Evolutionary conservation across 2,329 filamentous ascomycete genomes (phyloP), one percentile per base, ranked within the genome.

Genomic region (Colletotrichum acutatum): DNA sequence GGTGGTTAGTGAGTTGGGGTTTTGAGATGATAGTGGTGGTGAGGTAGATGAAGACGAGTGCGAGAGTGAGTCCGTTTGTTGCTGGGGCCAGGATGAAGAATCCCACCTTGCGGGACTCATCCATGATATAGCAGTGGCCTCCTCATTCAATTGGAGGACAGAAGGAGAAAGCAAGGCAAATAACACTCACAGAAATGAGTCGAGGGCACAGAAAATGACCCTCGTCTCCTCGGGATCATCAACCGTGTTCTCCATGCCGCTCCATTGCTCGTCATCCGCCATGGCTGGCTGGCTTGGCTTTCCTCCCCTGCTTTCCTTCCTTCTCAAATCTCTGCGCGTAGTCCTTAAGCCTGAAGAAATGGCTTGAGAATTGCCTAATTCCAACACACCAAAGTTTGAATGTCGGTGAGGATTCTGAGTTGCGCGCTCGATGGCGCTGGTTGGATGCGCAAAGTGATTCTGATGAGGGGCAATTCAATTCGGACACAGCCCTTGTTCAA

Each of bases 141-240:
- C 37, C n/a, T 66, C 37, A 42, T 57, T 16, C 8, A 32, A 24
- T 30, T 30, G 54, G 16, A 37, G 46, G n/a, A 49, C 34, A 54
- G 6, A 22, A 54, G 52, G 32, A 34, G 11, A 34, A 34, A 75
- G 59, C 59, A 65, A 32, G 30, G 63, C 19, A 30, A 62, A 58
- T 22, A 66, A 49, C 49, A 88, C 92, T 83, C 86, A 98, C 95
- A 92, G 89, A 82, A 97, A 98, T 12, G 96, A 98, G 84, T 98
- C 95, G 66, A 98, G 84, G 2, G 95, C 92, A 63, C 91, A 92
- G 81, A 94, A 94, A 11, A 98, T 88, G 61, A 97, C 95, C 74
- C 88, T 88, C 61, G 91, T 86, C 83, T 99, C 96, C 75, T 97
- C 95, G 0, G 92, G 90, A 78, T 98, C 95, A 11, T 90, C 85